Base-by-base conservation (phyloP, 176 grass and related monocot genomes). In the Rhynchospora pubera region DNA sequence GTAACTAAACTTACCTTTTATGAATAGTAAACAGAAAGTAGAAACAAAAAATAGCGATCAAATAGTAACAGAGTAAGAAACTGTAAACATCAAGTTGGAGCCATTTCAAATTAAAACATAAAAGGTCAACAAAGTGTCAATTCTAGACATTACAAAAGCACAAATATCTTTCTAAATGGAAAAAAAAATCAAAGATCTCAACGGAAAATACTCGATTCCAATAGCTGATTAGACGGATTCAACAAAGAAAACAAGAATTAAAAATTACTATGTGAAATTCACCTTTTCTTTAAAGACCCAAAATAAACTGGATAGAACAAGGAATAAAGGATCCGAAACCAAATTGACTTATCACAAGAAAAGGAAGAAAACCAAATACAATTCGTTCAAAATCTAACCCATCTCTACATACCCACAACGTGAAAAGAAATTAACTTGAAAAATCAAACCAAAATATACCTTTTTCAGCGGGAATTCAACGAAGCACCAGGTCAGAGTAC, bases 151-250 rank as follows among this genome's bases (percentile, higher is more conserved):
- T 53, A 52, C 11, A 52, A 75, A 16, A 21, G 5, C 21, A 16
- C 47, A 53, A 8, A 8, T 15, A 75, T 46, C 71, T 75, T 28
- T 39, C 22, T 13, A 15, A 75, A 11, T 51, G 45, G 53, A 75
- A 28, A 28, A 28, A 28, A 28, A 28, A 28, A 52, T 30, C 46
- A 76, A 76, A 76, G 72, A 76, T 76, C 72, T 76, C 13, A 53
- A 76, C 72, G 11, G 11, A 81, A n/a, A 82, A 65, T 64, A 26
- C 79, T n/a, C 43, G 61, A 82, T 50, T 62, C 62, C 42, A 46
- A 3, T 48, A 61, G 1, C 32, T 44, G 45, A 82, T 64, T 66
- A 46, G 21, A 82, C 79, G 5, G 39, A 80, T 60, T 80, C 6
- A 1, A 61, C 55, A 61, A 81, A 19, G 44, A 66, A 65, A 66